A percentile compares a stretch with the other conserved stretches of the same genome.
Conservation (phyloP, 768 basidiomycete species). For the Mrakia frigida region DNA sequence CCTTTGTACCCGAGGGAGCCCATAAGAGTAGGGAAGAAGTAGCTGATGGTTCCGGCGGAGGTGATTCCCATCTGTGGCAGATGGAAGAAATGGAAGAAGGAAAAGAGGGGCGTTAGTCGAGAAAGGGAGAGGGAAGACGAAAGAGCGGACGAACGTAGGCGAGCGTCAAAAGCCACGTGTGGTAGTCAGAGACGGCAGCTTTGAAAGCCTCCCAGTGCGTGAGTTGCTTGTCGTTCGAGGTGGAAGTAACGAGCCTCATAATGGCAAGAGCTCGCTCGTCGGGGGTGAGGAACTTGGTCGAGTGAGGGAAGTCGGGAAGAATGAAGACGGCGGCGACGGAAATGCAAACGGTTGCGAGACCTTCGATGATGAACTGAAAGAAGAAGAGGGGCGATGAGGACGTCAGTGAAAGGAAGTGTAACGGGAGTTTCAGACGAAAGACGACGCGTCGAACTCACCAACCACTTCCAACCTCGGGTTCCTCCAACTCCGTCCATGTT, state of each 20-base stretch:
- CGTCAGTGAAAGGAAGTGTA: background rate
- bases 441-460: slow-evolving; percentile 15
- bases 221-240: slow-evolving; percentile 32
- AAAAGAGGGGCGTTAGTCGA: background rate
- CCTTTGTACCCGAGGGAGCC: background rate
- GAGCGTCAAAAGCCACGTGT: background rate
- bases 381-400: no score
- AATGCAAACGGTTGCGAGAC: slow-evolving; percentile 38
- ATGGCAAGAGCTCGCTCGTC: slow-evolving; percentile 37
- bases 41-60: background rate
- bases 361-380: slow-evolving; percentile 42
- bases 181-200: slow-evolving; percentile 38
- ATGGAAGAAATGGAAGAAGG: background rate
- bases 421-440: background rate
- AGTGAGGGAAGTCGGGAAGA: slow-evolving; percentile 42
- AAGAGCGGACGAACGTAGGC: background rate
- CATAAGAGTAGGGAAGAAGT: background rate
- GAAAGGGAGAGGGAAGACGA: background rate
- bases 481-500: slow-evolving; percentile 39
- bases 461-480: slow-evolving; percentile 44
- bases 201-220: slow-evolving; percentile 39
- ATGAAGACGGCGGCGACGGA: slow-evolving; percentile 38
- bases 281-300: slow-evolving; percentile 39
- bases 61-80: background rate
- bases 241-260: slow-evolving; percentile 32